Percentiles rank a stretch among this genome's conserved stretches.
These are phyloP conservation scores for Tylopilus subfusipes DNA, from an alignment of 768 basidiomycete genomes.

Conservation along the genomic window DNA sequence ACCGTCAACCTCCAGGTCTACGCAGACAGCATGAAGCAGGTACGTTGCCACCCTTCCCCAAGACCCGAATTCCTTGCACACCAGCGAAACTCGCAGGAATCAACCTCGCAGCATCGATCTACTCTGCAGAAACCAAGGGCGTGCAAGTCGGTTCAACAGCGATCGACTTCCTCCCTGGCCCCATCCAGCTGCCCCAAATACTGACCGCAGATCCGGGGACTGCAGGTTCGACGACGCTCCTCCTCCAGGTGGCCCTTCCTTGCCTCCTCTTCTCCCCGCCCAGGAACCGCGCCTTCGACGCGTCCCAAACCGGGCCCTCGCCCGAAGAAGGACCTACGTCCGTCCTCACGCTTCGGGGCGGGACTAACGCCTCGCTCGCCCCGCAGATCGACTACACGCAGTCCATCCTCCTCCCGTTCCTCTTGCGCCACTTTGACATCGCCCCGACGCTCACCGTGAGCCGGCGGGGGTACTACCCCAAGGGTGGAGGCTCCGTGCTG, in stretches of 20 bases:
- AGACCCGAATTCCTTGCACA: neutral
- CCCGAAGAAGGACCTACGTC: slow-evolving; percentile 30
- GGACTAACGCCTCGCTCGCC: slow-evolving; percentile 67
- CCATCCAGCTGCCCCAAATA: slow-evolving; percentile 37
- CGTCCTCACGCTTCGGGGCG: slow-evolving; percentile 56
- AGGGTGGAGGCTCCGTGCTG: slow-evolving; percentile 63
- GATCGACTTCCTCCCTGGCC: slow-evolving; percentile 56
- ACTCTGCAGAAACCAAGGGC: slow-evolving; percentile 51
- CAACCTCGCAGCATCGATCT: slow-evolving; percentile 60
- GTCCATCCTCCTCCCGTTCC: slow-evolving; percentile 65
- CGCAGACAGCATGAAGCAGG: slow-evolving; percentile 73
- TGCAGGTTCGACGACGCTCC: slow-evolving; percentile 67
- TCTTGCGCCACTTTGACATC: slow-evolving; percentile 51
- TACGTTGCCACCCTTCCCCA: slow-evolving; percentile 14
- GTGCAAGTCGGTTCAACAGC: slow-evolving; percentile 49
- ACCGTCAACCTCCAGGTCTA: slow-evolving; percentile 59
- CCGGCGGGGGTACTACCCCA: slow-evolving; percentile 68
- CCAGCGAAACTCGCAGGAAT: slow-evolving; percentile 43
- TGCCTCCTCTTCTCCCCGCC: slow-evolving; percentile 55
- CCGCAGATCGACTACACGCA: slow-evolving; percentile 76
- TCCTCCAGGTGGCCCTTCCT: slow-evolving; percentile 70
- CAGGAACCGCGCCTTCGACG: neutral
- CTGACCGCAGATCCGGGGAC: slow-evolving; percentile 50
- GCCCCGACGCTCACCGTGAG: slow-evolving; percentile 43
- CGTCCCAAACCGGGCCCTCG: too few relatives aligned